These are phyloP conservation scores for Colletotrichum sp. DNA, from an alignment of 2,329 filamentous ascomycete species.

Conservation along the genomic window DNA sequence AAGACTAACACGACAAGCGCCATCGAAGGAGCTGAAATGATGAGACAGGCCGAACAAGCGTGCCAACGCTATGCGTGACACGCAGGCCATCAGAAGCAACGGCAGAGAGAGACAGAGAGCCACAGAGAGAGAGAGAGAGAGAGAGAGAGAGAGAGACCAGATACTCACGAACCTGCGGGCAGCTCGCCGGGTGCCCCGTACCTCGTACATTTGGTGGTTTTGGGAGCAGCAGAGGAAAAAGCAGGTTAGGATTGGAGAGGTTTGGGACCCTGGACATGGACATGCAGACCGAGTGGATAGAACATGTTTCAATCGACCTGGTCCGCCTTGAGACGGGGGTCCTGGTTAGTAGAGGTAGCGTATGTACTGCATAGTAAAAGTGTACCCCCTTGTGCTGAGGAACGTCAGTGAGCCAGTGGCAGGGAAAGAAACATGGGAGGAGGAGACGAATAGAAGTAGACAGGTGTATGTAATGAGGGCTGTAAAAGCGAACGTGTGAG, in stretches of 20 bases:
- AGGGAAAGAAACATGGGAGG: not conserved
- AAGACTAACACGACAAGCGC: conserved; percentile 6
- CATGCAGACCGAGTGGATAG: conserved; percentile 1
- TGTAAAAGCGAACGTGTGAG: not conserved
- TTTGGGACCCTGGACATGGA: conserved; percentile 3
- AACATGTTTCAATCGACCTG: conserved; percentile 17
- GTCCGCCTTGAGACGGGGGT: conserved; percentile 1
- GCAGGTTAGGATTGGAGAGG: not conserved
- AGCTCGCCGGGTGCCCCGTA: not conserved
- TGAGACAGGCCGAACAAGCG: conserved; percentile 4
- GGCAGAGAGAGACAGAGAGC: not conserved
- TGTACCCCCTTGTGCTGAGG: not conserved
- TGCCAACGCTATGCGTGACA: not conserved
- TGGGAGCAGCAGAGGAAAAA: not conserved
- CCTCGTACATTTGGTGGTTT: not conserved
- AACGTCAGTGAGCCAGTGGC: not conserved
- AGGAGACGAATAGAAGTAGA: not conserved
- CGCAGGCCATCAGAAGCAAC: not conserved
- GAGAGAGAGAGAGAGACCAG: not conserved
- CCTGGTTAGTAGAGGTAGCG: not conserved
- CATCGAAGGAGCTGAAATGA: not conserved
- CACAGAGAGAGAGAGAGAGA: not conserved
- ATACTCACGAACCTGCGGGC: not conserved
- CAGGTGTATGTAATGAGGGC: not conserved
- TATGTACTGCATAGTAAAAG: not conserved